Evolutionary conservation across 768 basidiomycete species (phyloP), one percentile per base, ranked within the genome.

Genomic region (Hypsizygus marmoreus): DNA sequence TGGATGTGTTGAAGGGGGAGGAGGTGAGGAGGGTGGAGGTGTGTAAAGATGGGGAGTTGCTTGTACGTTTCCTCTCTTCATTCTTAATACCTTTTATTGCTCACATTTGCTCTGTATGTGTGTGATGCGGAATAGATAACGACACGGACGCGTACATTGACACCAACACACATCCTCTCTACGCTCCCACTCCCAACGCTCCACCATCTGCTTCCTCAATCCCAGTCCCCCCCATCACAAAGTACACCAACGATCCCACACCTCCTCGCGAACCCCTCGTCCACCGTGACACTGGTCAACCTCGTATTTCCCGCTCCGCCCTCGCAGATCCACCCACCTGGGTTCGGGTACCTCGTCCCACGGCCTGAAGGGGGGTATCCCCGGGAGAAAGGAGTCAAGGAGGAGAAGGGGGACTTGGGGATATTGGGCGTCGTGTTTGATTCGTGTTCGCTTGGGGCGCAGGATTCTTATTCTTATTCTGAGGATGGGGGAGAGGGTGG

Each of bases 271-370:
- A 93, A 91, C 60, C 78, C 85, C 0, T 72, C 75, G 29, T 85
- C 93, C 17, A 85, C 87, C 8, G 92, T 97, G 46, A 82, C 80
- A n/a, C 91, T 97, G 28, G 70, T 94, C 54, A 95, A 91, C 70
- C 72, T 98, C 58, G 79, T 97, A 52, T 97, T 95, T 70, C 70
- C 82, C 33, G 60, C 63, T 23, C 61, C 77, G 23, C 62, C 70
- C 17, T 59, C 67, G 45, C 47, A 62, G 17, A 74, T 95, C 38
- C 87, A 92, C 55, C 92, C 93, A 0, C 74, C 76, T 2, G 95
- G 95, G 3, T 99, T 97, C 62, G 95, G 95, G 7, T 97, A 94
- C 70, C 85, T 99, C 59, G 77, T 97, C 41, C 93, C 95, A 0
- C 88, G 94, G 12, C 82, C 88, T 0, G 67, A 66, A 24, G 63